phyloP scores from a whole-genome alignment of 371 early-diverging fungal genomes.

The Mucor circinelloides region DNA sequence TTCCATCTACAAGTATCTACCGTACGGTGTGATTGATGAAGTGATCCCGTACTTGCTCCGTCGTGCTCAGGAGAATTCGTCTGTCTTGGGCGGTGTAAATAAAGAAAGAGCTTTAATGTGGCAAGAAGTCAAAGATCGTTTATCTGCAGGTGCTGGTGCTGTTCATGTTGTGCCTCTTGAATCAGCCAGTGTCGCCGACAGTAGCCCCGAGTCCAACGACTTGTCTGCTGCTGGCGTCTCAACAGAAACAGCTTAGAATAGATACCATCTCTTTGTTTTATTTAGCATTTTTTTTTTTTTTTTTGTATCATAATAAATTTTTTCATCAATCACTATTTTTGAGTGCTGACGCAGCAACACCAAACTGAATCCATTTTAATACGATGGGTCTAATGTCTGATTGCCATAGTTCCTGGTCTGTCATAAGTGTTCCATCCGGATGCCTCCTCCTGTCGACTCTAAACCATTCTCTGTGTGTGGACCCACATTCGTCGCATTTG shows the following conservation, averaged over 20 bases:
- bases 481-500: slow-evolving; percentile 44
- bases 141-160: slow-evolving; percentile 7
- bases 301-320: neutral
- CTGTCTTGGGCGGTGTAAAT: slow-evolving; percentile 60
- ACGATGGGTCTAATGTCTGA: slow-evolving; percentile 30
- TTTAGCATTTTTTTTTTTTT: neutral
- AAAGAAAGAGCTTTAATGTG: slow-evolving; percentile 51
- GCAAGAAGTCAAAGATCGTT: slow-evolving; percentile 51
- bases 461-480: slow-evolving; percentile 57
- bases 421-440: slow-evolving; percentile 10
- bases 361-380: slow-evolving; percentile 40
- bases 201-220: neutral
- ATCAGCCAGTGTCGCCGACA: neutral
- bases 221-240: neutral
- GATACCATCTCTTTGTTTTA: neutral
- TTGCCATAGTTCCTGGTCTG: slow-evolving; percentile 33
- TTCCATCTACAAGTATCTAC: slow-evolving; percentile 88
- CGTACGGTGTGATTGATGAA: slow-evolving; percentile 82
- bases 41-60: slow-evolving; percentile 93
- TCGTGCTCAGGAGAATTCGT: slow-evolving; percentile 93
- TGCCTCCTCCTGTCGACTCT: slow-evolving; percentile 11
- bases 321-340: neutral
- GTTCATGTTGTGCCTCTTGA: slow-evolving; percentile 5
- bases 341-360: slow-evolving; percentile 25
- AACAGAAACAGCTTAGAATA: slow-evolving; percentile 11